Evolutionary conservation across 441 rosid genomes (phyloP), one percentile per base, ranked within the genome.

Genomic region (Pelargonium cotyledonis): DNA sequence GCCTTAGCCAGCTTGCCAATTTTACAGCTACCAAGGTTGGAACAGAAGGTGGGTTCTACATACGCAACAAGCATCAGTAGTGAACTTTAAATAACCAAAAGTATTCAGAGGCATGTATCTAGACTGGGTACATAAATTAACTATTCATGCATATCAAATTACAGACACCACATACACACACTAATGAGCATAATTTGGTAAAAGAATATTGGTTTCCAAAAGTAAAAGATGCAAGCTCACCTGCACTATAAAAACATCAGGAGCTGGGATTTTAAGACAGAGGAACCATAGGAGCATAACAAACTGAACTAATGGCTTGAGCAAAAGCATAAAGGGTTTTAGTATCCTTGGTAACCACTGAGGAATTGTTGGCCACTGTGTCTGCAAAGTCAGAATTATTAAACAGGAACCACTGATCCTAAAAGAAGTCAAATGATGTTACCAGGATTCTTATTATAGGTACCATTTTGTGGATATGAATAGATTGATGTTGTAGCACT

Each of bases 21-120:
- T 88, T 89, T 49, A 92, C 95, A 71, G 94, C 97, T 61, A 87
- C 72, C 74, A 92, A 77, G 41, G 98, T 85, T 49, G 98, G 98
- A 81, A 95, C 96, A 6, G 98, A 95, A 62, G 99, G 99, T 67
- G 98, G 99, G 75, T 95, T 95, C 99, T 95, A 65, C 65, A 77
- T 63, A 80, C 77, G 51, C 63, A 68, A 64, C 62, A 15, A 57
- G 62, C 26, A 18, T 57, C 26, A 57, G 62, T 18, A 57, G 62
- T 57, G 2, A 57, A 57, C 26, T 57, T 19, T n/a, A 15, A 15
- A 19, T n/a, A 53, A 7, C 19, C 12, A 2, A 7, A 57, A 57
- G 29, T 57, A 53, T 53, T 15, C 60, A 53, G 60, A 53, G 29
- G 10, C 23, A 57, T 6, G 62, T 57, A 57, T 57, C 62, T 19